Percentiles rank a stretch among this genome's conserved stretches.
phyloP scores from a whole-genome alignment of 1,284 basidiomycete species.

The Mrakiaceae sp. region DNA sequence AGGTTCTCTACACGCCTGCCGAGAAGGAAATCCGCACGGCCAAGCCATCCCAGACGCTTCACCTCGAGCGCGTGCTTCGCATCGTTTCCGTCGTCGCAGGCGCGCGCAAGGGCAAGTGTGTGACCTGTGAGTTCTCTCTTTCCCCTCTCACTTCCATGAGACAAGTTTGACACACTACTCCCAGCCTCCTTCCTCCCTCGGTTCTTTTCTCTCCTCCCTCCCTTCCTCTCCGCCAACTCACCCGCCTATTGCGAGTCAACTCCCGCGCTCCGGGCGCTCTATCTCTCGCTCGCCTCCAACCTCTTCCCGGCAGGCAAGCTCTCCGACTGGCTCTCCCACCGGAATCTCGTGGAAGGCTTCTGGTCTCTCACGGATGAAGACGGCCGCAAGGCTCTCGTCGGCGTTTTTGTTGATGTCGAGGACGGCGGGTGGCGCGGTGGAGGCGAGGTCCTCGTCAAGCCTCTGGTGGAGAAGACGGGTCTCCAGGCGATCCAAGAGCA shows the following conservation, averaged over 20 bases:
- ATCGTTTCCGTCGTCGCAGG: constrained; percentile 36
- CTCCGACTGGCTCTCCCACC: constrained; percentile 34
- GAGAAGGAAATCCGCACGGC: constrained; percentile 4
- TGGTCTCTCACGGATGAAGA: constrained; percentile 21
- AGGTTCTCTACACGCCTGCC: constrained; percentile 27
- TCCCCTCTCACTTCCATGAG: constrained; percentile 29
- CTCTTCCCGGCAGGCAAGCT: constrained; percentile 39
- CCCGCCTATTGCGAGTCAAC: constrained; percentile 16
- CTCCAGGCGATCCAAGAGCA: constrained; percentile 13
- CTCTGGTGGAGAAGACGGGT: constrained; percentile 27
- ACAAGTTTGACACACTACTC: too few species aligned
- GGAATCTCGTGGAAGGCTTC: constrained; percentile 30
- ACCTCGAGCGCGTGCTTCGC: neutral
- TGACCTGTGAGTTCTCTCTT: constrained; percentile 41
- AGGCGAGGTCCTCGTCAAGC: constrained; percentile 24
- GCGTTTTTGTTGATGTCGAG: constrained; percentile 18
- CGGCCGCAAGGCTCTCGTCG: constrained; percentile 22
- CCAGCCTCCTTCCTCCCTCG: constrained; percentile 36
- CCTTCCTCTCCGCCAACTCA: neutral
- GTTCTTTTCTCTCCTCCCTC: constrained; percentile 34
- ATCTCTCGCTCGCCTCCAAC: constrained; percentile 29
- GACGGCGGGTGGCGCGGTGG: constrained; percentile 24
- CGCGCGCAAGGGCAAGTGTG: constrained; percentile 53
- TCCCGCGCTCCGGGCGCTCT: constrained; percentile 19
- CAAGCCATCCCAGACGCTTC: neutral